Evolutionary conservation across 1,284 basidiomycete genomes (phyloP), one percentile per base, ranked within the genome.

Genomic region (Ustilago sp.): DNA sequence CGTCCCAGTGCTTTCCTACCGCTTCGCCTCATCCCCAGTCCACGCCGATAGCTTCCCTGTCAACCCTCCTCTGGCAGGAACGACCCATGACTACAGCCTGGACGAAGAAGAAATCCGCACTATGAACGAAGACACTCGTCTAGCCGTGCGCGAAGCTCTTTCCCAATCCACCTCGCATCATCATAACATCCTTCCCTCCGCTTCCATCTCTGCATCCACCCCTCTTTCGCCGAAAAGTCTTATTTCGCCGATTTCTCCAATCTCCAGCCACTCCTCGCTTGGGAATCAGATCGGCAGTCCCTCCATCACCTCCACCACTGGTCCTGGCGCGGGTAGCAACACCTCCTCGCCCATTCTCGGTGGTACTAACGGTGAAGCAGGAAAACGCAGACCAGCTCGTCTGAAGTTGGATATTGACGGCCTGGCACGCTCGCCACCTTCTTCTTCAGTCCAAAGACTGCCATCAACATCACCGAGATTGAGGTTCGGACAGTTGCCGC

Each of bases 31-130:
- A 17, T 67, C 69, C 8, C 69, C 69, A 2, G 15, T 66, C 19
- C 38, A 56, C 39, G 15, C 39, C 3, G 64, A 63, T 6, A 47
- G 17, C 31, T 56, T 60, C 34, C 11, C 61, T 13, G 9, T 56
- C 17, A 8, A 31, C 2, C 56, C 51, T 23, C 60, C 56, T 8
- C 61, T 62, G 23, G 62, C 62, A 8, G 59, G 59, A 31, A 48
- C 59, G 23, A 48, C 59, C n/a, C 71, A 68, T 38, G 71, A 68
- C 17, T 50, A 74, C 52, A 62, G 57, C 8, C 36, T 76, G 13
- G 68, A 67, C 32, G 74, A 70, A 19, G 68, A 71, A 12, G 74
- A 76, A 52, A 71, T 76, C 48, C 74, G 74, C 13, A 61, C 67
- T 11, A 76, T 76, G 74, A 68, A 68, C 41, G 74, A 71, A 36